These are phyloP conservation scores for Chenopodium formosanum DNA, from an alignment of 148 eudicot species.

Conservation along the genomic window DNA sequence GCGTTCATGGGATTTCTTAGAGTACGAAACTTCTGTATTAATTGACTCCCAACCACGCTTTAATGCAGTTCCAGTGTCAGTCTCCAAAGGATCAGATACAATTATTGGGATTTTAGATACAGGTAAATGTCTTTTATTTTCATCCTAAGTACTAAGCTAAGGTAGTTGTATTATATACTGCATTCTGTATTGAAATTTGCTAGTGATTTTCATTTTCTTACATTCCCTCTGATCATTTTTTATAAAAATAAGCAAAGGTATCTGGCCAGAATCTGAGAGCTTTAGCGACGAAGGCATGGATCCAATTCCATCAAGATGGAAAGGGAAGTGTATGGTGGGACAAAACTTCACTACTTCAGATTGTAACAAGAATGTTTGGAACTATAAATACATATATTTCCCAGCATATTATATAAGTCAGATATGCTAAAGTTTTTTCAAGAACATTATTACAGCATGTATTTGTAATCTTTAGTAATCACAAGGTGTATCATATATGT, in stretches of 20 bases:
- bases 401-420: too few relatives aligned
- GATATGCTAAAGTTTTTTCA: too few relatives aligned
- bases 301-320: constrained; percentile 69
- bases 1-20: constrained; percentile 69
- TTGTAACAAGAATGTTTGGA: constrained; percentile 55
- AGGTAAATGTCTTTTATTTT: constrained; percentile 33
- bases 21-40: constrained; percentile 37
- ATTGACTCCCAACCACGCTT: constrained; percentile 26
- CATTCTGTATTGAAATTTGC: too few relatives aligned
- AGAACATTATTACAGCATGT: too few relatives aligned
- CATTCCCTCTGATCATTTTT: neutral
- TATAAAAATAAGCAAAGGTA: constrained; percentile 29
- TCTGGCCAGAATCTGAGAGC: constrained; percentile 80
- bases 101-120: constrained; percentile 72
- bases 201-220: too few relatives aligned
- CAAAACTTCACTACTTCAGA: constrained; percentile 43
- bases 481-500: neutral
- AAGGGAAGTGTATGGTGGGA: constrained; percentile 61
- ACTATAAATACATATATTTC: neutral
- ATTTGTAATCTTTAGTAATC: neutral
- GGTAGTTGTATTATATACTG: neutral
- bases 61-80: neutral
- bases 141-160: neutral
- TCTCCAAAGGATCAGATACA: constrained; percentile 38
- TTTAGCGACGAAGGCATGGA: constrained; percentile 57